Conservation (phyloP, 1,139 yeast species). For the Zygotorulaspora mrakii region DNA sequence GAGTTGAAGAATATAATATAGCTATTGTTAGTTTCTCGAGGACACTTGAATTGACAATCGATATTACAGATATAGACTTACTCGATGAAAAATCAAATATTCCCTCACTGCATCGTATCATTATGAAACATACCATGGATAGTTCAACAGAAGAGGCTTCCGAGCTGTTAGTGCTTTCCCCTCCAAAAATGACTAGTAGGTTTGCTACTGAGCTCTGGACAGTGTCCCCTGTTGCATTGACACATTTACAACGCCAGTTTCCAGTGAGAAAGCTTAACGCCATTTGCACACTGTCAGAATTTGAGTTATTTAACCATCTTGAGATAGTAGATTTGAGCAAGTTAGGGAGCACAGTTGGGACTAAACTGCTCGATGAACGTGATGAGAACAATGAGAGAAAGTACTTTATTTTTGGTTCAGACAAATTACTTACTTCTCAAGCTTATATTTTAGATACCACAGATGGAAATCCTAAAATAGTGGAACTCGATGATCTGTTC, state of each 20-base stretch:
- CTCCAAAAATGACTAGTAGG: conserved; percentile 9
- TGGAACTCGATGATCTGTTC: conserved; percentile 24
- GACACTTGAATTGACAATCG: conserved; percentile 18
- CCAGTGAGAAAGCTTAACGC: conserved; percentile 15
- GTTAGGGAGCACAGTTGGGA: conserved; percentile 2
- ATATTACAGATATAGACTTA: conserved; percentile 13
- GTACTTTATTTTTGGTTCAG: conserved; percentile 18
- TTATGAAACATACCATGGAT: conserved; percentile 20
- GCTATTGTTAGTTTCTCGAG: conserved; percentile 27
- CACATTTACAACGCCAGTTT: conserved; percentile 15
- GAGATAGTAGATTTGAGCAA: conserved; percentile 7
- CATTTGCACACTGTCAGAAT: conserved; percentile 14
- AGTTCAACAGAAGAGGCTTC: conserved; percentile 23
- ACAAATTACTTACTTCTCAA: conserved; percentile 9
- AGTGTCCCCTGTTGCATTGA: conserved; percentile 20
- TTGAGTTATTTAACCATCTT: conserved; percentile 15
- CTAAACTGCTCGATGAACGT: conserved; percentile 5
- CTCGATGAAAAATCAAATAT: conserved; percentile 13
- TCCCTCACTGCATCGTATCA: conserved; percentile 17
- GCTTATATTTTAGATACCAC: conserved; percentile 12
- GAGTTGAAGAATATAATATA: conserved; percentile 15
- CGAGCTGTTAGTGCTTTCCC: conserved; percentile 9
- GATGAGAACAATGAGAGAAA: conserved; percentile 7
- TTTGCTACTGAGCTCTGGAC: conserved; percentile 19
- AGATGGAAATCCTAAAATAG: conserved; percentile 10